Evolutionary conservation across 2,329 filamentous ascomycete species (phyloP).

Genomic region (Cercospora sesami): DNA sequence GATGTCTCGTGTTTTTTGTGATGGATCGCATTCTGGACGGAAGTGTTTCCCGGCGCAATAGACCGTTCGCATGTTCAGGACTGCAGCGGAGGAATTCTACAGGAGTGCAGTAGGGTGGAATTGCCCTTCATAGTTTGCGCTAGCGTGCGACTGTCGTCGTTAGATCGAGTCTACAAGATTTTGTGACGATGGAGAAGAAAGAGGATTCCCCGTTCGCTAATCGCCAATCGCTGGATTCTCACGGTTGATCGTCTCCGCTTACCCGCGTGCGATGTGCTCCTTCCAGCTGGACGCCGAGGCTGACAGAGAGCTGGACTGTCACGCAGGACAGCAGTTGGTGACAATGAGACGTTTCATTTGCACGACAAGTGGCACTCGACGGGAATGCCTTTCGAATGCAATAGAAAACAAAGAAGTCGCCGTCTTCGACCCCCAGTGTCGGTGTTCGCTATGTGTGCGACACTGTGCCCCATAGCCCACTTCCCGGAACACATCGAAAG

Average conservation of each 20-base stretch:
- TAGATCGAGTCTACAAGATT: neutral
- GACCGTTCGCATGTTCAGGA: neutral
- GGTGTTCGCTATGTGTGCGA: neutral
- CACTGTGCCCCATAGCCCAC: neutral
- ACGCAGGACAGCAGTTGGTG: neutral
- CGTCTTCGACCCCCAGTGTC: neutral
- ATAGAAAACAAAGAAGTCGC: neutral
- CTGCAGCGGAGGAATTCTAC: neutral
- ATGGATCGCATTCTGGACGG: neutral
- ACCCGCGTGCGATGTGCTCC: neutral
- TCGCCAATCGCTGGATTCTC: neutral
- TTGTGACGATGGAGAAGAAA: neutral
- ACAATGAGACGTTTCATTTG: constrained; percentile 4
- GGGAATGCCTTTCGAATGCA: neutral
- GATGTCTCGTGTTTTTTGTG: neutral
- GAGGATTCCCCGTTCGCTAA: neutral
- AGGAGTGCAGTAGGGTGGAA: neutral
- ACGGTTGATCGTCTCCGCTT: neutral
- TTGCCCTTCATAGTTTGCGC: neutral
- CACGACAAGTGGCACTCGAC: constrained; percentile 2
- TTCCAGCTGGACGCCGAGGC: neutral
- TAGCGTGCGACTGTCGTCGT: neutral
- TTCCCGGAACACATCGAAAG: constrained; percentile 3
- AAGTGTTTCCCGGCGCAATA: neutral
- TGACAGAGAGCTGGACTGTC: neutral